Percentiles rank a stretch among this genome's conserved stretches.
These are phyloP conservation scores for Biscutella auriculata DNA, from an alignment of 441 rosid genomes.

Conservation along the genomic window DNA sequence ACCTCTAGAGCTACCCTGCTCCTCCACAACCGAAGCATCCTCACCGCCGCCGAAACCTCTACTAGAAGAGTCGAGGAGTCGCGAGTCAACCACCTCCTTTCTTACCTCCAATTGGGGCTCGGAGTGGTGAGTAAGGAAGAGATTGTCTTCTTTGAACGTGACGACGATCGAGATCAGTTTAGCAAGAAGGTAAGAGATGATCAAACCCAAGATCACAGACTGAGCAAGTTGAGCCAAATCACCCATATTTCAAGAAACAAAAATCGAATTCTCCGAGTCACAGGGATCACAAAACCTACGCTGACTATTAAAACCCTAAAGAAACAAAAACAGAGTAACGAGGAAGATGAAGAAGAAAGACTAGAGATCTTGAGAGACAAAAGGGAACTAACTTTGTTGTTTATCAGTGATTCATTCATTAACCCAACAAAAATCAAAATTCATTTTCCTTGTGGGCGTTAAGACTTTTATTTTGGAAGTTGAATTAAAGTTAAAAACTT, in stretches of 20 bases:
- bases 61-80: constrained; percentile 3
- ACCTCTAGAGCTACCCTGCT: constrained; percentile 60
- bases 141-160: constrained; percentile 74
- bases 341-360: background rate
- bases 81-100: constrained; percentile 13
- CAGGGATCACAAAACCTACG: background rate
- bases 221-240: constrained; percentile 74
- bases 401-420: background rate
- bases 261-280: background rate
- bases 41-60: constrained; percentile 19
- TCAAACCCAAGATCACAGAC: constrained; percentile 59
- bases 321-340: background rate
- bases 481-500: background rate
- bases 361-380: constrained; percentile 20
- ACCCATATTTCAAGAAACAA: constrained; percentile 25
- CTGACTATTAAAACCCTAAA: background rate
- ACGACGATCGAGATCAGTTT: constrained; percentile 73
- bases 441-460: constrained; percentile 5
- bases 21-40: constrained; percentile 50
- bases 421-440: background rate
- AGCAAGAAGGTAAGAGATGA: constrained; percentile 84
- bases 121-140: constrained; percentile 37
- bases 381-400: background rate
- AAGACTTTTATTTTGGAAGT: constrained; percentile 9
- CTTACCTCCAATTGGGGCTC: constrained; percentile 2